These are phyloP conservation scores for Ganoderma lucidum DNA, from an alignment of 1,284 basidiomycete genomes.

Conservation along the genomic window DNA sequence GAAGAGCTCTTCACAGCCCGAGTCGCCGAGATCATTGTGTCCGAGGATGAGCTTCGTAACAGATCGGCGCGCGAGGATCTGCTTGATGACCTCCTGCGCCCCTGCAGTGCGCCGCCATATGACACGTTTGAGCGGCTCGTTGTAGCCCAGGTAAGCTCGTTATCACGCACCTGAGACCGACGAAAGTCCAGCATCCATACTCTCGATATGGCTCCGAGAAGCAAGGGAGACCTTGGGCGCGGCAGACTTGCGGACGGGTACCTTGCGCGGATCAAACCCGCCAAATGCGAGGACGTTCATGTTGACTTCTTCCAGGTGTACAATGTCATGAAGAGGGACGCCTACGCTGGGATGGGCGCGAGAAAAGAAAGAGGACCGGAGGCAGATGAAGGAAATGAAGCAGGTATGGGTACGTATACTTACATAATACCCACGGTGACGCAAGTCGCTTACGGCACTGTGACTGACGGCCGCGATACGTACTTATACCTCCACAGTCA, in stretches of 20 bases:
- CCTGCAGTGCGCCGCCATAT: conserved; percentile 40
- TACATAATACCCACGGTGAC: not conserved
- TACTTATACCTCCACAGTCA: not conserved
- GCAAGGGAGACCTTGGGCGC: conserved; percentile 34
- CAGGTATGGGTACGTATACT: not conserved
- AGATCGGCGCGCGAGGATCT: conserved; percentile 49
- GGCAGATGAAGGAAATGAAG: conserved; percentile 1
- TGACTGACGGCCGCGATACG: not conserved
- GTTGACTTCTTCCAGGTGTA: not conserved
- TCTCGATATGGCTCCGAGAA: conserved; percentile 35
- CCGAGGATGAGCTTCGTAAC: conserved; percentile 62
- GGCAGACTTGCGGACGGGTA: conserved; percentile 13
- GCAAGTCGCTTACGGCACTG: not conserved
- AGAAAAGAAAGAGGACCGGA: not conserved
- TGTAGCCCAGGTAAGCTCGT: not conserved
- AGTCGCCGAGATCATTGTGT: conserved; percentile 65
- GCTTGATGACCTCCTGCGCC: conserved; percentile 57
- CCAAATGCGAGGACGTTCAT: conserved; percentile 11
- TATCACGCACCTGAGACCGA: conserved; percentile 31
- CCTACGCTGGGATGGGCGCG: not conserved
- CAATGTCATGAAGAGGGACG: not conserved
- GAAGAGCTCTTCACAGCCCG: conserved; percentile 65
- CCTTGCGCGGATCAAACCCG: conserved; percentile 2
- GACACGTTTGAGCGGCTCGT: not conserved
- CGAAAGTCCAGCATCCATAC: conserved; percentile 34